Conservation (phyloP, 805 yeast species). For the Wickerhamiella galacta region DNA sequence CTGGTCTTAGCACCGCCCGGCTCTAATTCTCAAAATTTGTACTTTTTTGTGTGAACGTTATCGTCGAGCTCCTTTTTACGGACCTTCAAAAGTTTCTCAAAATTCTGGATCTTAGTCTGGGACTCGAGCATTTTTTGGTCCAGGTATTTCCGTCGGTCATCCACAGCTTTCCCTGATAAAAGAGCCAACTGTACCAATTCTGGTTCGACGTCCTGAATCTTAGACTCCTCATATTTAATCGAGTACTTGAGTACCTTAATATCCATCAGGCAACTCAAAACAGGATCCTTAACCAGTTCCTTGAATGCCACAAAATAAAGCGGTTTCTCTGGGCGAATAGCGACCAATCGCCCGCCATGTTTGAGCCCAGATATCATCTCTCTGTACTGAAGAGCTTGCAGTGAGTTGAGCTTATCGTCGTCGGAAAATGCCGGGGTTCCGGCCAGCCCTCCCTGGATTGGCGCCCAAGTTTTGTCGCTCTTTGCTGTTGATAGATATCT, state of each 20-base stretch:
- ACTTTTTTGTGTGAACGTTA: background rate
- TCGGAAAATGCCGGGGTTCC: conserved; percentile 23
- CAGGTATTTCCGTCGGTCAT: conserved; percentile 46
- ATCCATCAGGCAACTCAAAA: conserved; percentile 45
- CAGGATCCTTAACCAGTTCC: conserved; percentile 40
- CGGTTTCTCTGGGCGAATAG: conserved; percentile 69
- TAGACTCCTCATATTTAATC: conserved; percentile 41
- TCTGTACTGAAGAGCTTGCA: conserved; percentile 58
- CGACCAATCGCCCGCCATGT: conserved; percentile 55
- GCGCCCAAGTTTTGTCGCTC: conserved; percentile 8
- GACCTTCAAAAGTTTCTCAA: conserved; percentile 25
- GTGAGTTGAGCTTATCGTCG: conserved; percentile 30
- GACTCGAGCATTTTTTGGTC: conserved; percentile 48
- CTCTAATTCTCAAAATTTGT: background rate
- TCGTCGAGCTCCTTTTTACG: too few species aligned
- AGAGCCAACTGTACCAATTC: conserved; percentile 47
- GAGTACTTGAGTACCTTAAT: conserved; percentile 38
- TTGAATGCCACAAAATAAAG: conserved; percentile 65
- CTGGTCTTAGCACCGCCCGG: too few species aligned
- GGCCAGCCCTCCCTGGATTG: conserved; percentile 14
- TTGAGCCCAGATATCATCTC: conserved; percentile 60
- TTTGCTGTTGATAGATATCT: conserved; percentile 34
- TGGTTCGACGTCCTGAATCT: conserved; percentile 49
- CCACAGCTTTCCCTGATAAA: conserved; percentile 36
- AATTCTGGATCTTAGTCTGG: conserved; percentile 32